Conservation (phyloP, 768 basidiomycete species). For the Pisolithus tinctorius region DNA sequence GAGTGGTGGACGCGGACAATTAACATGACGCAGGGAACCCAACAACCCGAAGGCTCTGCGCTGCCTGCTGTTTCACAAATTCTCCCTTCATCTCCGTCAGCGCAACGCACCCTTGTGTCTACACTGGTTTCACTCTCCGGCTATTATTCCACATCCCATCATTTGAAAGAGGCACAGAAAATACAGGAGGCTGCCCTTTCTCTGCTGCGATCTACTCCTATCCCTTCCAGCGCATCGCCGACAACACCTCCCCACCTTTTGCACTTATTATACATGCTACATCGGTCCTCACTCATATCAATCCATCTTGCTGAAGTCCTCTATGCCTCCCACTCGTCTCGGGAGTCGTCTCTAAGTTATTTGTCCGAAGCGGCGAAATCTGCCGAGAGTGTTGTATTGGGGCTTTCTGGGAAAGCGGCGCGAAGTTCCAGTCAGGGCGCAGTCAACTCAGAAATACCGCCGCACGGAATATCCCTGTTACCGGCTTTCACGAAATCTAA, state of each 20-base stretch:
- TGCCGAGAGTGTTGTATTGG: slow-evolving; percentile 56
- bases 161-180: slow-evolving; percentile 46
- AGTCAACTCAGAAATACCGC: slow-evolving; percentile 30
- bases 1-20: slow-evolving; percentile 65
- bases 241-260: slow-evolving; percentile 52
- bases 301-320: slow-evolving; percentile 71
- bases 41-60: slow-evolving; percentile 12
- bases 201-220: slow-evolving; percentile 48
- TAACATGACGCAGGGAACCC: slow-evolving; percentile 34
- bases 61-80: slow-evolving; percentile 28
- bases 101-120: slow-evolving; percentile 56
- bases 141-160: slow-evolving; percentile 54
- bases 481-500: slow-evolving; percentile 39
- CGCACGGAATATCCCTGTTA: slow-evolving; percentile 35
- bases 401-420: slow-evolving; percentile 40
- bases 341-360: slow-evolving; percentile 45
- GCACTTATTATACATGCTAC: slow-evolving; percentile 60
- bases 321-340: slow-evolving; percentile 40
- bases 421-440: slow-evolving; percentile 29
- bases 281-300: slow-evolving; percentile 67
- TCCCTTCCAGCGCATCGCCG: slow-evolving; percentile 36
- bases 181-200: slow-evolving; percentile 51
- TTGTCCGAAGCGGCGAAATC: slow-evolving; percentile 57
- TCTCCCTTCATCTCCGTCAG: slow-evolving; percentile 50
- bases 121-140: slow-evolving; percentile 68